phyloP scores from a whole-genome alignment of 257 asterid genomes.

The Penstemon barbatus region DNA sequence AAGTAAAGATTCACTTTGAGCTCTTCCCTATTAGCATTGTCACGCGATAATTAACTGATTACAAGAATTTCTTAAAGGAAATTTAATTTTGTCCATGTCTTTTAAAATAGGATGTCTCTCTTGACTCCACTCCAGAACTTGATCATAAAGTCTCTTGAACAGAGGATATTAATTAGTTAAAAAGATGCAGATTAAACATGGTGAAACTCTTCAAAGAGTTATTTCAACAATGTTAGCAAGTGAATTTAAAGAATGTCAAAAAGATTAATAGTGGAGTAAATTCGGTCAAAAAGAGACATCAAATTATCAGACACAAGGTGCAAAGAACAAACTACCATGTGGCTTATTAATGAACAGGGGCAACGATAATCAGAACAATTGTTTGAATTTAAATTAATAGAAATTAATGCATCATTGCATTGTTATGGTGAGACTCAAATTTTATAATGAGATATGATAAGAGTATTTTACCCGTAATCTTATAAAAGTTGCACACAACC shows the following conservation, averaged over 20 bases:
- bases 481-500: too few species aligned
- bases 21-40: constrained; percentile 2
- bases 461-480: too few species aligned
- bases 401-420: not conserved
- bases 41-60: not conserved
- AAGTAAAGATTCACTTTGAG: constrained; percentile 67
- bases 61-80: constrained; percentile 1
- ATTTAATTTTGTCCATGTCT: not conserved
- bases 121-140: constrained; percentile 4
- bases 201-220: not conserved
- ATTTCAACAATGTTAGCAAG: not conserved
- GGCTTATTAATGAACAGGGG: not conserved
- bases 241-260: not conserved
- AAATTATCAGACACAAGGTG: not conserved
- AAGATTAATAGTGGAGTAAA: not conserved
- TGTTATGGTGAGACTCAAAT: not conserved
- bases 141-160: not conserved
- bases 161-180: not conserved
- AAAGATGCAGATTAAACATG: not conserved
- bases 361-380: not conserved
- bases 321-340: constrained; percentile 2
- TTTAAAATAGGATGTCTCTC: not conserved
- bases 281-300: not conserved
- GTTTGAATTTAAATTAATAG: not conserved
- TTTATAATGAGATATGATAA: not conserved